Conservation (phyloP, 1,284 basidiomycete genomes). For the Agroathelia rolfsii region DNA sequence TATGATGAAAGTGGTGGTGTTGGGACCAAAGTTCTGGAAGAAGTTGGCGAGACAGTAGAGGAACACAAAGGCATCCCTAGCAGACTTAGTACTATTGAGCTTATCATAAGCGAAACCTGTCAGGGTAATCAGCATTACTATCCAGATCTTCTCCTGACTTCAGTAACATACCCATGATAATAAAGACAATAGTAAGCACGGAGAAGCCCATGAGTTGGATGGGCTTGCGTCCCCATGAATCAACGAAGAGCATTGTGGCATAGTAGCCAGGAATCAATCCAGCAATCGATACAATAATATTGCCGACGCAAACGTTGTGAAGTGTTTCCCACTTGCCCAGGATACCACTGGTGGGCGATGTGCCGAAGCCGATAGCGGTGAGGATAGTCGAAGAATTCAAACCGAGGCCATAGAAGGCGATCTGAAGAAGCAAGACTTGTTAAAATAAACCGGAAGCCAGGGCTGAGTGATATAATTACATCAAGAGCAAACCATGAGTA, state of each 20-base stretch:
- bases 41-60: constrained; percentile 70
- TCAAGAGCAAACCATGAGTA: constrained; percentile 77
- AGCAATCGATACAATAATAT: constrained; percentile 61
- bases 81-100: constrained; percentile 41
- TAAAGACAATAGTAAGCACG: constrained; percentile 56
- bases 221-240: constrained; percentile 63
- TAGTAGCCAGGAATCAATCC: constrained; percentile 73
- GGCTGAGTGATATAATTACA: constrained; percentile 23
- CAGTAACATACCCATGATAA: constrained; percentile 39
- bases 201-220: constrained; percentile 75
- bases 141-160: background rate
- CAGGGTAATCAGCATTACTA: constrained; percentile 14
- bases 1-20: constrained; percentile 74
- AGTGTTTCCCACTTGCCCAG: constrained; percentile 38
- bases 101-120: constrained; percentile 65
- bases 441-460: constrained; percentile 12
- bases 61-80: constrained; percentile 63
- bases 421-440: constrained; percentile 31
- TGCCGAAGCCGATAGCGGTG: constrained; percentile 46
- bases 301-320: constrained; percentile 47
- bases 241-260: constrained; percentile 60
- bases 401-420: constrained; percentile 80
- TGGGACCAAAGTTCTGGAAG: constrained; percentile 75
- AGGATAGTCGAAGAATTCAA: constrained; percentile 69
- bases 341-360: constrained; percentile 25